A percentile compares a stretch with the other conserved stretches of the same genome.
phyloP scores from a whole-genome alignment of 2,329 filamentous ascomycete genomes.

The Penicillium brevicompactum region DNA sequence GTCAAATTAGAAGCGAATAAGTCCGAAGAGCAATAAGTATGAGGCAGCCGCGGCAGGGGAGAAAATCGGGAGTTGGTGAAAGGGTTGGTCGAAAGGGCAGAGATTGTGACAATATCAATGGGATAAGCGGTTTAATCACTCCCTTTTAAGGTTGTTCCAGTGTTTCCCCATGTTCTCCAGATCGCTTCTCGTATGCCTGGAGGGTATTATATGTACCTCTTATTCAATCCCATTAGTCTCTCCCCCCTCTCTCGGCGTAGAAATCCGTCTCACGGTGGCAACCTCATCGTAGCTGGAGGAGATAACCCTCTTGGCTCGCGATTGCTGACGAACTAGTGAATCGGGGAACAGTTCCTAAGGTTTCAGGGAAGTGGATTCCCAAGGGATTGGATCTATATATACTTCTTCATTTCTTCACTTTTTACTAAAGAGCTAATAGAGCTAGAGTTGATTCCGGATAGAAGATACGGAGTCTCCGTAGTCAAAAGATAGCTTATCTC shows the following conservation, averaged over 20 bases:
- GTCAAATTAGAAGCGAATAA: slow-evolving; percentile 6
- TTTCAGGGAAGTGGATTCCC: neutral
- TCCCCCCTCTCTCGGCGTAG: neutral
- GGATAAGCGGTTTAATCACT: slow-evolving; percentile 20
- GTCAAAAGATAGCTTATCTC: slow-evolving; percentile 5
- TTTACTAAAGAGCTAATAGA: neutral
- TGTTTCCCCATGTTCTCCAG: neutral
- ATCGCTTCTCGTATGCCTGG: neutral
- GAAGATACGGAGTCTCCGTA: too few relatives aligned
- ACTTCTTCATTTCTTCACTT: neutral
- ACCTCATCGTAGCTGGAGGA: neutral
- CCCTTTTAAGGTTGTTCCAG: neutral
- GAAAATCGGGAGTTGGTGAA: slow-evolving; percentile 6
- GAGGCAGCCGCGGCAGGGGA: slow-evolving; percentile 19
- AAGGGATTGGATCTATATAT: neutral
- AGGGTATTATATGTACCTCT: neutral
- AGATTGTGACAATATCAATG: slow-evolving; percentile 30
- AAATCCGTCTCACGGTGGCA: neutral
- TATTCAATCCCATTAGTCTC: neutral
- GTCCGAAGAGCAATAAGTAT: neutral
- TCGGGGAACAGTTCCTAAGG: slow-evolving; percentile 8
- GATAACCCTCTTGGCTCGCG: neutral
- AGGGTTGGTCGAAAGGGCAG: neutral
- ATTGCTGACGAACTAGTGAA: neutral
- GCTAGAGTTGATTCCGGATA: too few relatives aligned